Percentiles rank a stretch among this genome's conserved stretches.
Conservation (phyloP, 176 grass and related monocot genomes). For the Oryza australiensis region DNA sequence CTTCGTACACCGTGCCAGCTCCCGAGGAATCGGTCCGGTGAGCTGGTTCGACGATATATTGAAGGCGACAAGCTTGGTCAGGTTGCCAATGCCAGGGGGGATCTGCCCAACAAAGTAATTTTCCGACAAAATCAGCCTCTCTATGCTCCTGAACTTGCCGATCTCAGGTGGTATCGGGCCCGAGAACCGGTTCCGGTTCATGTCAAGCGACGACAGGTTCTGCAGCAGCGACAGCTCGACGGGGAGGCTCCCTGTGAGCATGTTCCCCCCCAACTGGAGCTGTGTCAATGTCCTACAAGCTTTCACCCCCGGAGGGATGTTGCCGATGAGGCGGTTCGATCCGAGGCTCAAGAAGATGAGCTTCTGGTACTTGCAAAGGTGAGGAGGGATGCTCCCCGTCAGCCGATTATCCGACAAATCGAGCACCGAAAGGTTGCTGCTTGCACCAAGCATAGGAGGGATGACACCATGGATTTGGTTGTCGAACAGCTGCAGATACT, state of each 20-base stretch:
- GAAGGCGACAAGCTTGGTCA: constrained; percentile 86
- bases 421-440: constrained; percentile 72
- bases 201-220: constrained; percentile 79
- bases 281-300: constrained; percentile 71
- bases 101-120: constrained; percentile 88
- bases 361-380: constrained; percentile 78
- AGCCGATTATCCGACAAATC: constrained; percentile 79
- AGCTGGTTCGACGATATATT: constrained; percentile 90
- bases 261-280: constrained; percentile 69
- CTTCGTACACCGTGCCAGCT: constrained; percentile 66
- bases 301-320: constrained; percentile 81
- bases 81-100: constrained; percentile 66
- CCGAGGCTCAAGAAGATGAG: constrained; percentile 88
- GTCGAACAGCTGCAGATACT: constrained; percentile 81
- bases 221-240: constrained; percentile 56
- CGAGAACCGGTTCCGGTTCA: constrained; percentile 91
- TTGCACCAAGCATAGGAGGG: constrained; percentile 74
- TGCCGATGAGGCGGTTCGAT: constrained; percentile 65
- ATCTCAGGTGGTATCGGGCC: constrained; percentile 76
- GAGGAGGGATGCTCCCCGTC: constrained; percentile 58
- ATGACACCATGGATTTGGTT: constrained; percentile 78
- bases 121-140: constrained; percentile 72
- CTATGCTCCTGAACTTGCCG: constrained; percentile 73
- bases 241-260: constrained; percentile 76
- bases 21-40: constrained; percentile 53